A percentile compares a stretch with the other conserved stretches of the same genome.
phyloP scores from a whole-genome alignment of 2,329 filamentous ascomycete genomes.

The Colletotrichum musae region DNA sequence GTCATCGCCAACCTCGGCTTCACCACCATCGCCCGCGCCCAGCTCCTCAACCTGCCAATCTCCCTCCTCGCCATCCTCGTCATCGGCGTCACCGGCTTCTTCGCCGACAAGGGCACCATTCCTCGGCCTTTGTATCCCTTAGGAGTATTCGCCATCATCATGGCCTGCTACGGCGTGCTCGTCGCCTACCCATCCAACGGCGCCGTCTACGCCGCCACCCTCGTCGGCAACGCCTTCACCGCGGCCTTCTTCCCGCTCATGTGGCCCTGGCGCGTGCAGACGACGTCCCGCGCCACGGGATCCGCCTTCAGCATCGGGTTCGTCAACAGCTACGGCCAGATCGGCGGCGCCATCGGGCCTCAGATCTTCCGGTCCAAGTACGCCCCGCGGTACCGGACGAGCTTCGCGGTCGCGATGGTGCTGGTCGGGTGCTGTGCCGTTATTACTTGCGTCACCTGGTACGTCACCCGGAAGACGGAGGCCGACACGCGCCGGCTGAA shows the following conservation, averaged over 20 bases:
- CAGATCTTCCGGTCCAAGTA: conserved; percentile 62
- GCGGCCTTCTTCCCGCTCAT: conserved; percentile 63
- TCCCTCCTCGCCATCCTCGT: conserved; percentile 58
- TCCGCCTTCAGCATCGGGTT: conserved; percentile 66
- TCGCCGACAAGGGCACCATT: conserved; percentile 58
- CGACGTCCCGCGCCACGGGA: conserved; percentile 60
- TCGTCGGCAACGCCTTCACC: conserved; percentile 59
- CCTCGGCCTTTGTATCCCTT: conserved; percentile 61
- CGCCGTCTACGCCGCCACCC: conserved; percentile 62
- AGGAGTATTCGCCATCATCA: conserved; percentile 57
- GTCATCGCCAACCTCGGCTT: conserved; percentile 55
- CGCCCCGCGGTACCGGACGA: conserved; percentile 60
- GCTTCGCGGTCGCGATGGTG: conserved; percentile 60
- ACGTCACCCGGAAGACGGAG: conserved; percentile 60
- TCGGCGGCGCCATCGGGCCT: conserved; percentile 62
- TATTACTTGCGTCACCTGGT: conserved; percentile 60
- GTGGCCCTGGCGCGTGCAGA: conserved; percentile 68
- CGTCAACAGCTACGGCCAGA: conserved; percentile 65
- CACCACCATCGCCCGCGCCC: conserved; percentile 60
- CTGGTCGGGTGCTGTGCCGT: conserved; percentile 59
- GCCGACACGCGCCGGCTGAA: conserved; percentile 61
- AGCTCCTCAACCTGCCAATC: conserved; percentile 65
- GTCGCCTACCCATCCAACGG: conserved; percentile 61
- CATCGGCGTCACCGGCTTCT: conserved; percentile 58
- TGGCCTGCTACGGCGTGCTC: conserved; percentile 61